Base-by-base conservation (phyloP, 2,329 filamentous ascomycete genomes). In the Xylariaceae sp. region DNA sequence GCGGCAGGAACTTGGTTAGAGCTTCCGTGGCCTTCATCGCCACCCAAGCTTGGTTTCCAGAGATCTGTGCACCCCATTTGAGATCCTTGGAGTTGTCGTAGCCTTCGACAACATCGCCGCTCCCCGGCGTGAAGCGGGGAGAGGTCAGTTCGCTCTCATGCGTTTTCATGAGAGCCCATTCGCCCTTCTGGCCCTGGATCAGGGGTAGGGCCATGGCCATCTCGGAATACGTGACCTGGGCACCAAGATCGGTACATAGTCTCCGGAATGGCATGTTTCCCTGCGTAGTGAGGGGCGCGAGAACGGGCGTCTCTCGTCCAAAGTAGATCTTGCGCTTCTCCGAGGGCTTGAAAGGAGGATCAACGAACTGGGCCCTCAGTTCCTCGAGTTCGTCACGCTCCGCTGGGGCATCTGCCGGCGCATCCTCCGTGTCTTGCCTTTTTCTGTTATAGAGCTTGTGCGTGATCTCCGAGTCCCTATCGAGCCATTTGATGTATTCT, bases 251-350 rank as follows among this genome's bases (percentile, higher is more conserved):
- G 9, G 88, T 82, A 56, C 89, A 96, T 19, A 98, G 76, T 34
- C 92, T 79, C 40, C 92, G 83, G 69, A 95, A 98, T 1, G 92
- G 92, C 33, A 97, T 72, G 55, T 98, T 98, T 31, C 92, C 92
- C 65, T 97, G 92, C 0, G 92, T 98, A 1, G 92, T 98, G 34
- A 98, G 73, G 24, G 92, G 92, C 4, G 92, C 92, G n/a, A 98
- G 70, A 9, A 89, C 79, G 1, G 92, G 92, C 2, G 92, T 98
- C 61, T 97, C 90, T 1, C 83, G 79, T 5, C 89, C 89, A 62
- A 97, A 97, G 66, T 98, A 97, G 40, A 98, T 72, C 35, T 82
- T 80, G 41, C 92, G 78, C 69, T 98, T 98, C 67, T 98, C 92
- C 0, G 90, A 96, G 2, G 92, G 81, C 56, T 84, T 78, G 57